These are phyloP conservation scores for Drechslerella stenobrocha DNA, from an alignment of 2,329 filamentous ascomycete genomes.

Conservation along the genomic window DNA sequence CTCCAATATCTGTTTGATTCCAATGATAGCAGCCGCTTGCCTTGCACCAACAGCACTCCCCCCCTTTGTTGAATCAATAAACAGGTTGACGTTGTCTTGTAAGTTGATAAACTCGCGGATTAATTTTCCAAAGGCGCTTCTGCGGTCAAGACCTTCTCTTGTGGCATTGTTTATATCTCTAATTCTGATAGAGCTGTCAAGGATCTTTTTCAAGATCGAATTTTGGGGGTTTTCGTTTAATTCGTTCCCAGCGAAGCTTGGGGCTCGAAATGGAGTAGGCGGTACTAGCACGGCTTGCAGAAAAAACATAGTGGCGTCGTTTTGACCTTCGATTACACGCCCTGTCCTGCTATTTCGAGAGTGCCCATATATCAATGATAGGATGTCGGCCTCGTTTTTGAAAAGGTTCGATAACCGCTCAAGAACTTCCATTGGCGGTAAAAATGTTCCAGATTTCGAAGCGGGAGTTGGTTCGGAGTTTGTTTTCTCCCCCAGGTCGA, in stretches of 20 bases:
- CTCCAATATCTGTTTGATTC: constrained; percentile 96
- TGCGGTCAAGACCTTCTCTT: constrained; percentile 11
- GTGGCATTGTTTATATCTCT: constrained; percentile 50
- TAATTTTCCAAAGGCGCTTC: constrained; percentile 44
- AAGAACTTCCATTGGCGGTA: constrained; percentile 76
- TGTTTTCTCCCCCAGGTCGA: constrained; percentile 61
- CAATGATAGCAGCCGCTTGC: constrained; percentile 66
- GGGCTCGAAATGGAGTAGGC: constrained; percentile 86
- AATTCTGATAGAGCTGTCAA: constrained; percentile 73
- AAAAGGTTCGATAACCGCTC: constrained; percentile 79
- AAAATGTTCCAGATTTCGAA: constrained; percentile 59
- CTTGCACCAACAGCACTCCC: constrained; percentile 71
- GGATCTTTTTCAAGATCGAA: constrained; percentile 71
- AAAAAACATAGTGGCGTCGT: constrained; percentile 73
- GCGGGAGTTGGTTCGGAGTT: constrained; percentile 57
- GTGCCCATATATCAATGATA: constrained; percentile 78
- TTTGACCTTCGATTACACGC: background rate
- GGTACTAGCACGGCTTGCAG: constrained; percentile 82
- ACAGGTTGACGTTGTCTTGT: constrained; percentile 86
- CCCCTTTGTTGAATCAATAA: constrained; percentile 79
- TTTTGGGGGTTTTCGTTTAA: constrained; percentile 90
- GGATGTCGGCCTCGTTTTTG: constrained; percentile 79
- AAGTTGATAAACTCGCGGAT: constrained; percentile 58
- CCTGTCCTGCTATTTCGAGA: constrained; percentile 63
- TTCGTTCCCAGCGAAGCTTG: constrained; percentile 74